Conservation (phyloP, 2,329 filamentous ascomycete genomes). For the Thermothelomyces thermophilus region DNA sequence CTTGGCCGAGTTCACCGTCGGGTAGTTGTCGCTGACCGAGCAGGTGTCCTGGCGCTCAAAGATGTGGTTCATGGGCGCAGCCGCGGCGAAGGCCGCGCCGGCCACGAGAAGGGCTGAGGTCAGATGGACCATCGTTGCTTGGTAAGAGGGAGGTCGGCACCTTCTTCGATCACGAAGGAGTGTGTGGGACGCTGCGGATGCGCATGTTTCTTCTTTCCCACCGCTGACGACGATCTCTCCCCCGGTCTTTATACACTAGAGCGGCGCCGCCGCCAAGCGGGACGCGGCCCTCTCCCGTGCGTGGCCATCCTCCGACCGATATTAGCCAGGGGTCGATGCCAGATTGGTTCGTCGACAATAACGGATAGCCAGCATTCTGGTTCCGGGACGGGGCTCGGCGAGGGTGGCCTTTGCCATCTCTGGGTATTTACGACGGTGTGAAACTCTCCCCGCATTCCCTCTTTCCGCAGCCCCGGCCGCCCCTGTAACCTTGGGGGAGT, state of each 20-base stretch:
- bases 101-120: slow-evolving; percentile 28
- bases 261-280: slow-evolving; percentile 5
- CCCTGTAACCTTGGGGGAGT: slow-evolving; percentile 10
- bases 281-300: slow-evolving; percentile 15
- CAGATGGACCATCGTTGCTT: slow-evolving; percentile 27
- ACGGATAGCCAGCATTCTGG: slow-evolving; percentile 3
- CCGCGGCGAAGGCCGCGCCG: slow-evolving; percentile 32
- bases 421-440: slow-evolving; percentile 15
- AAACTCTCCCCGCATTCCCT: slow-evolving; percentile 19
- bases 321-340: slow-evolving; percentile 19
- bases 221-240: slow-evolving; percentile 7
- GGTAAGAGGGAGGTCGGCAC: background rate
- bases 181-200: slow-evolving; percentile 1
- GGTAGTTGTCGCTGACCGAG: slow-evolving; percentile 30
- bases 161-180: background rate
- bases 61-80: slow-evolving; percentile 32
- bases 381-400: background rate
- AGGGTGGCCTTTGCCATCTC: slow-evolving; percentile 1
- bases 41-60: slow-evolving; percentile 33
- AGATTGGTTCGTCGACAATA: slow-evolving; percentile 17
- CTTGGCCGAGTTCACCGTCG: slow-evolving; percentile 33
- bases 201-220: too few relatives aligned
- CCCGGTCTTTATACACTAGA: slow-evolving; percentile 18
- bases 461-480: background rate
- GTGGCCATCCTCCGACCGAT: slow-evolving; percentile 20